Evolutionary conservation across 805 yeast genomes (phyloP), one percentile per base, ranked within the genome.

Genomic region (Nakazawaea pomicola): DNA sequence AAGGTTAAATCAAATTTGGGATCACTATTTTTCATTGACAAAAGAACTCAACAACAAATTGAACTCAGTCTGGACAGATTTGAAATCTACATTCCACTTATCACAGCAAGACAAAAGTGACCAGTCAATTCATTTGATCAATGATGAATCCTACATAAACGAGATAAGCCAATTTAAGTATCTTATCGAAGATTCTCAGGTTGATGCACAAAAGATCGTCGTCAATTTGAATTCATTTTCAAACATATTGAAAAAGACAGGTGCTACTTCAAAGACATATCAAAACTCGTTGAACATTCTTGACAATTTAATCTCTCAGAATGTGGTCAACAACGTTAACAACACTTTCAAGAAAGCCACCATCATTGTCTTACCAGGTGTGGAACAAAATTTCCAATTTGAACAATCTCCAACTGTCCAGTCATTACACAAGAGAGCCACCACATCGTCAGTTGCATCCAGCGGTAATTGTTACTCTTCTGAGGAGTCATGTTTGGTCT

Each of bases 111-210:
- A 29, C 14, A 28, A 18, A 14, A 47, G 49, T 4, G 32, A 43
- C 17, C 36, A 34, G 14, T 54, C 54, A 5, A 40, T 61, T 44
- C 36, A 56, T 36, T 51, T 61, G 31, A 64, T 72, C 41, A 67
- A 63, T 51, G 78, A 74, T 49, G 65, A 67, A 47, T 49, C 57
- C n/a, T 74, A 67, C 55, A 68, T 72, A 44, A 65, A 59, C 41
- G 80, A 75, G 50, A 49, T 74, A 42, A 58, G 71, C 30, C 78
- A 74, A 52, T 57, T 74, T 48, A 61, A 67, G 16, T 71, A 63
- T 47, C 57, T 72, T 41, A 52, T 61, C 14, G 52, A 55, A 17
- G 49, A 51, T 18, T 46, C 57, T 7, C 34, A 49, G 7, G 38
- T 44, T 6, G 33, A 50, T 6, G 28, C 56, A 12, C 62, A 57